Base-by-base conservation (phyloP, 2,329 filamentous ascomycete genomes). In the Polychaeton citri region DNA sequence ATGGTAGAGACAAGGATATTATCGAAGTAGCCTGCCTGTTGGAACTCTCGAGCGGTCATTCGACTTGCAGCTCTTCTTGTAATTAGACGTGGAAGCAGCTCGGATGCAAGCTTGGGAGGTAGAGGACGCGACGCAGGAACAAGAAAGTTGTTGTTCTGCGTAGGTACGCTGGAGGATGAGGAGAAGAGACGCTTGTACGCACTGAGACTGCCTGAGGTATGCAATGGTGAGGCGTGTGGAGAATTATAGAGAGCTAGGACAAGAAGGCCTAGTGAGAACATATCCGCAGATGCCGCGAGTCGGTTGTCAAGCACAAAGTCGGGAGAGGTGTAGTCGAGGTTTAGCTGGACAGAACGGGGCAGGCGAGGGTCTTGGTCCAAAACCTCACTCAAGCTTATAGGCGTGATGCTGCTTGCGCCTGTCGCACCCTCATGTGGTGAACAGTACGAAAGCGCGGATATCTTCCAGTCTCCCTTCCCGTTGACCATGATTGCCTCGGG, bases 401-500 rank as follows among this genome's bases (percentile, higher is more conserved):
- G 81, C 30, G 79, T 71, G 33, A 93, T 75, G 3, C 83, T 80
- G 3, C 83, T 81, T 18, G 54, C 47, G 6, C 51, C 46, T 19
- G 75, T 78, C 15, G 81, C 82, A 48, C 74, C 72, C 47, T 86
- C 81, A 33, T 83, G 75, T 10, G 86, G 82, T 32, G 82, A 82
- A 54, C 81, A 84, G 58, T 95, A 98, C 0, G 81, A 76, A 26
- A 98, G 71, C n/a, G 88, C 90, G 48, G 86, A 88, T 42, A 98
- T 83, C 58, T 98, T 98, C 90, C 90, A 98, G 59, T 98, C 90
- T 33, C 84, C 93, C 74, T 98, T 98, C 28, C 83, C 76, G 61
- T 98, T 98, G 59, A 98, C 76, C 45, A 94, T 80, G 44, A 98
- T 77, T 13, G 87, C 83, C 44, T 96, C 88, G 0, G 90, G 90